Percentiles rank a stretch among this genome's conserved stretches.
phyloP scores from a whole-genome alignment of 2,329 filamentous ascomycete species.

The Colletotrichum destructivum region DNA sequence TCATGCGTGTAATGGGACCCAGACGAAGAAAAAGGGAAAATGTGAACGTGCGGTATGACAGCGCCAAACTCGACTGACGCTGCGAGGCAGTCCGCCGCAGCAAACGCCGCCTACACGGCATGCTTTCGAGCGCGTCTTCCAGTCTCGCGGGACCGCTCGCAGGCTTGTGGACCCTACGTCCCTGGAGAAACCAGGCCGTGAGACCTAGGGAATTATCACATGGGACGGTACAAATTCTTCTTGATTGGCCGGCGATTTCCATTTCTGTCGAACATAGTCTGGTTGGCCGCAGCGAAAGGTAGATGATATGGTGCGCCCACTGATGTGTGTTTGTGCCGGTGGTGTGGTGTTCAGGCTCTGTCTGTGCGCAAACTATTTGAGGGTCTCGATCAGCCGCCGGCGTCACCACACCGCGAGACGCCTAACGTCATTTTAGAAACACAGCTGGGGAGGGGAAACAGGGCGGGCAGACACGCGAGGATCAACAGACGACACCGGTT shows the following conservation, averaged over 20 bases:
- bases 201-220: background rate
- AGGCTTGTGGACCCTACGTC: background rate
- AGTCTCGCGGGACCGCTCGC: background rate
- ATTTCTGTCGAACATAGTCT: background rate
- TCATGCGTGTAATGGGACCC: background rate
- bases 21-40: too few species aligned
- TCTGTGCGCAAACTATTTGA: slow-evolving; percentile 33
- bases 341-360: background rate
- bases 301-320: background rate
- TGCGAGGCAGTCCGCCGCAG: background rate
- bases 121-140: background rate
- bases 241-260: background rate
- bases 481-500: slow-evolving; percentile 16
- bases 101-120: background rate
- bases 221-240: slow-evolving; percentile 11
- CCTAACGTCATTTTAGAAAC: background rate
- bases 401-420: background rate
- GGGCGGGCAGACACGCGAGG: background rate
- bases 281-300: background rate
- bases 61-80: background rate
- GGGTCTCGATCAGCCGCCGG: slow-evolving; percentile 1
- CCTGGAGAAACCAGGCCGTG: background rate
- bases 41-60: background rate
- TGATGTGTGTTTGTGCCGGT: background rate
- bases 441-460: background rate